Evolutionary conservation across 2,329 filamentous ascomycete species (phyloP), one percentile per base, ranked within the genome.

Genomic region (Aspergillus pseudoviridinutans): DNA sequence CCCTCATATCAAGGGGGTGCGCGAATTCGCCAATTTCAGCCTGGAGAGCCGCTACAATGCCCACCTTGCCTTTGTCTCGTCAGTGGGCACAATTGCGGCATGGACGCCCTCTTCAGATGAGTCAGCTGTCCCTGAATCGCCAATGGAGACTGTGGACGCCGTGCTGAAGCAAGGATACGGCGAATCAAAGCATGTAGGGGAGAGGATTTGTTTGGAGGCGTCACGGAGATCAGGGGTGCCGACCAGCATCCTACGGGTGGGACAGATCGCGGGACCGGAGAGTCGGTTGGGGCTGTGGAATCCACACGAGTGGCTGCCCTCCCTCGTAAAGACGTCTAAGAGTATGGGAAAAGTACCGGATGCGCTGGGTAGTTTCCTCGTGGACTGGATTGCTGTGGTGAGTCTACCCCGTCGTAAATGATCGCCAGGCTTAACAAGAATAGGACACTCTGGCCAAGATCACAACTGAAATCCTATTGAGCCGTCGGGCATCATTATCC

Each of bases 241-340:
- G 8, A 60, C 60, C 5, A 64, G 53, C 3, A 60, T 74, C 24
- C 55, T 64, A 28, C 70, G 74, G 0, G 66, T 75, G 2, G 74
- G 74, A 4, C 74, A 76, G 50, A 66, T 76, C 29, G 68, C 64
- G 10, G 73, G 73, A 1, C 60, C 66, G 44, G 66, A 54, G 12
- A 69, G 51, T 50, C 67, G 69, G n/a, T 64, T 65, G 5, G 83
- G 83, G 0, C 64, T 67, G 22, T 87, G 84, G 84, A 85, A 83
- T 60, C 73, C 70, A 35, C 76, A 82, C 7, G 84, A 87, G 61
- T 68, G 66, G 66, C 12, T 68, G 20, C 66, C 66, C 5, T 59
- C 59, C 10, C 27, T 86, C 77, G 77, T 71, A 82, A 74, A 76
- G 1, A 83, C 80, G 50, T 84, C 82, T 0, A 68, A 50, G 3